Base-by-base conservation (phyloP, 441 rosid genomes). In the Aquilaria agallochum region DNA sequence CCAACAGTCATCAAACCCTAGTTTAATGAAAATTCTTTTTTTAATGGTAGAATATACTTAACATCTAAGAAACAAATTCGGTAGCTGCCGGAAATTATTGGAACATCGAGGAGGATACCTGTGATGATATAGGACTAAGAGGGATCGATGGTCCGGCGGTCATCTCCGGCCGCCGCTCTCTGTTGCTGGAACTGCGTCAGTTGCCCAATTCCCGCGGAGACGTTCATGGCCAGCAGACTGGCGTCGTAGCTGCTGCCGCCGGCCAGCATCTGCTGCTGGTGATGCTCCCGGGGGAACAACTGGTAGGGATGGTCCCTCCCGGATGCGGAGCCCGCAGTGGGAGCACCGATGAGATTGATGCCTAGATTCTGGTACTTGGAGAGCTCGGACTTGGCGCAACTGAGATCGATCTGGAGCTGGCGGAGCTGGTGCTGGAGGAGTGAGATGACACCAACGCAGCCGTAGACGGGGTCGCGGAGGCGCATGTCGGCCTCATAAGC, bases 341-440 rank as follows among this genome's bases (percentile, higher is more conserved):
- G 70, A 2, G 67, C 68, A 8, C 85, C 83, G 3, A 81, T 76
- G 54, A 86, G 74, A 71, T 83, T 85, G 50, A 84, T 84, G 9
- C 89, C 86, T 11, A 79, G 68, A 58, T 71, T 79, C 70, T 92
- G 98, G 74, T 89, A 92, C 73, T 87, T 89, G 11, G 96, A 89
- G 20, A 92, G 90, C 68, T 92, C 96, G 1, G 95, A 87, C 56
- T 92, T 92, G 8, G 98, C 98, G 11, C 93, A 84, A 82, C 83
- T 86, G 47, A 89, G 90, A 76, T 92, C 98, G 74, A 82, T 73
- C 52, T 92, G 93, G 55, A 89, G 85, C 57, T 84, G 93, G 42
- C 89, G 88, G 58, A 87, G 86, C 42, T 85, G 81, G 76, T 86
- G 93, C 61, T 86, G 93, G 57, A 86, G 83, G 68, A 86, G 82